phyloP scores from a whole-genome alignment of 176 grass and related monocot species.

The Musa beccarii region DNA sequence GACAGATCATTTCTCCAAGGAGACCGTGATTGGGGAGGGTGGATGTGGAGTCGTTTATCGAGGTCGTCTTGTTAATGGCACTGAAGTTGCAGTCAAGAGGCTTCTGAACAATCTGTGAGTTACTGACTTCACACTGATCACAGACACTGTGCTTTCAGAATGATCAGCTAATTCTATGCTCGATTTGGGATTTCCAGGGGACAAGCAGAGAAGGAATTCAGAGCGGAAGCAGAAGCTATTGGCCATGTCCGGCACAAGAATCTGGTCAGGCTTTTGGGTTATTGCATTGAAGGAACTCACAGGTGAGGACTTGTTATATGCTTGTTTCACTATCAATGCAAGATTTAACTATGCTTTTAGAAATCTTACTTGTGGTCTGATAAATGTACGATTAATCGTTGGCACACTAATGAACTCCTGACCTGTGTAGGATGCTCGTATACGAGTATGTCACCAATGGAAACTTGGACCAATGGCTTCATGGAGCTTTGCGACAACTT shows the following conservation, averaged over 20 bases:
- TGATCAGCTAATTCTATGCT: background rate
- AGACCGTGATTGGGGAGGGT: slow-evolving; percentile 79
- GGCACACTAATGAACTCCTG: background rate
- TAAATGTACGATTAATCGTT: no score
- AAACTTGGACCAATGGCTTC: slow-evolving; percentile 97
- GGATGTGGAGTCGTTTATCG: slow-evolving; percentile 90
- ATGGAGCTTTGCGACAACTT: slow-evolving; percentile 51
- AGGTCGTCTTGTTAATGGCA: slow-evolving; percentile 57
- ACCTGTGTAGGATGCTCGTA: slow-evolving; percentile 74
- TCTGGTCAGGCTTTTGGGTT: slow-evolving; percentile 84
- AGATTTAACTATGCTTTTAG: no score
- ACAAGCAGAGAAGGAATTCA: slow-evolving; percentile 94
- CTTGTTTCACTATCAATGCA: background rate
- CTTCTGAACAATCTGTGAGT: slow-evolving; percentile 96
- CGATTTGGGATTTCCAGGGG: slow-evolving; percentile 39
- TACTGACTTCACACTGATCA: slow-evolving; percentile 2
- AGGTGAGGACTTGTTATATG: slow-evolving; percentile 46
- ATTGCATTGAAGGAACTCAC: slow-evolving; percentile 84
- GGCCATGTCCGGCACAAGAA: slow-evolving; percentile 96
- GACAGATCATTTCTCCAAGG: slow-evolving; percentile 55
- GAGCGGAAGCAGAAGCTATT: slow-evolving; percentile 93
- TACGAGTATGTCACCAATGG: slow-evolving; percentile 99
- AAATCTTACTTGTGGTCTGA: no score
- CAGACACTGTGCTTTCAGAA: background rate
- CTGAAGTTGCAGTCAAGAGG: slow-evolving; percentile 89